These are phyloP conservation scores for Stachybotrys chlorohalonatus DNA, from an alignment of 2,329 filamentous ascomycete species.

Conservation along the genomic window DNA sequence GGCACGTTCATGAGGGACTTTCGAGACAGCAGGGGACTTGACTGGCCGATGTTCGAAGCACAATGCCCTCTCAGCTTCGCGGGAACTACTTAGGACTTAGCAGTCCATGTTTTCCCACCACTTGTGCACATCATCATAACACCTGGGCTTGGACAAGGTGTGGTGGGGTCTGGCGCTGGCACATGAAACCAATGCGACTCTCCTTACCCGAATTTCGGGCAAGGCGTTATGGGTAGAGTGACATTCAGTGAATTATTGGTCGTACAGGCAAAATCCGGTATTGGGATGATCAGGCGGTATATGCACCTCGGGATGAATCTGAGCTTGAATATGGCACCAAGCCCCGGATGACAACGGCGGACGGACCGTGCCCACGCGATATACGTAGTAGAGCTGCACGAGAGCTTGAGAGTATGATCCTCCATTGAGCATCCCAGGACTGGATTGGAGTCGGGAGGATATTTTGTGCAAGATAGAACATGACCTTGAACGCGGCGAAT, in stretches of 20 bases:
- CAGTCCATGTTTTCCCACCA: no score
- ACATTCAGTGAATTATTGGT: neutral
- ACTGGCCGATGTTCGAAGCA: no score
- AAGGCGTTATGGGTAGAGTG: neutral
- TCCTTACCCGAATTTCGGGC: neutral
- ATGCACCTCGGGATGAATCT: neutral
- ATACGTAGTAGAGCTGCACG: neutral
- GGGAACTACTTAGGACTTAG: no score
- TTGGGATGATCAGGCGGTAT: neutral
- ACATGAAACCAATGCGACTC: neutral
- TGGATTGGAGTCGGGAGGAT: no score
- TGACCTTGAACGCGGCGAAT: no score
- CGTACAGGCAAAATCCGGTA: neutral
- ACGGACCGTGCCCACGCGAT: neutral
- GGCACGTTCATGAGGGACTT: no score
- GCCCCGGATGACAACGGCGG: neutral
- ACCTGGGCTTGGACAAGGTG: neutral
- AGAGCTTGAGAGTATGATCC: neutral
- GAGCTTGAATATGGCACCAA: neutral
- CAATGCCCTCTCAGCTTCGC: no score
- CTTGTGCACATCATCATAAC: neutral
- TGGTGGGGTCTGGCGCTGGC: neutral
- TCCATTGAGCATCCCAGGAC: no score
- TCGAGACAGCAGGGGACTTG: no score
- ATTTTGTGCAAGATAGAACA: no score